These are phyloP conservation scores for Cynara cardunculus DNA, from an alignment of 129 eudicot species.

Conservation along the genomic window DNA sequence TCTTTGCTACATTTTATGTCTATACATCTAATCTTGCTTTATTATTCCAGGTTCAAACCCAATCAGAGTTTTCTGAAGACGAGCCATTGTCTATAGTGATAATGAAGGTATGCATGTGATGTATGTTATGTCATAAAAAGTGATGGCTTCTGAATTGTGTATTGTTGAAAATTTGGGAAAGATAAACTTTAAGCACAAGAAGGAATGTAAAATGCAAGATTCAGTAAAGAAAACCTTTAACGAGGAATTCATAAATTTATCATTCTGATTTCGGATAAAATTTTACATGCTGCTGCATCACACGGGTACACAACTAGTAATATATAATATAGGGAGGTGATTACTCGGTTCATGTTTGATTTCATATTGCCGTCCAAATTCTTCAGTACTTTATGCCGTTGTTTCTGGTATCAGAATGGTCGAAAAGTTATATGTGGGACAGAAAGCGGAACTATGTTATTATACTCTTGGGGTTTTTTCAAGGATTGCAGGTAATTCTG, in stretches of 20 bases:
- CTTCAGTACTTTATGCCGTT: not conserved
- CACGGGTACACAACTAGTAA: too few species aligned
- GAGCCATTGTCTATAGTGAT: conserved; percentile 86
- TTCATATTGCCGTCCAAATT: not conserved
- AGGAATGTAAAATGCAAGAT: not conserved
- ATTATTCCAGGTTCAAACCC: conserved; percentile 71
- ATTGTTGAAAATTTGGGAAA: not conserved
- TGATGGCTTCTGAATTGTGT: not conserved
- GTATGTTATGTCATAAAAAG: not conserved
- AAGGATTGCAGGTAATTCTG: conserved; percentile 92
- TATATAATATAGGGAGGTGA: not conserved
- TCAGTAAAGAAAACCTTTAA: not conserved
- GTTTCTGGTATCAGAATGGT: conserved; percentile 59
- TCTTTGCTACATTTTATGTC: not conserved
- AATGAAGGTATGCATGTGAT: conserved; percentile 67
- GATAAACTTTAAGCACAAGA: not conserved
- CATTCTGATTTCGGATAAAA: not conserved
- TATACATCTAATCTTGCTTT: conserved; percentile 9
- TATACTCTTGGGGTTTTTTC: conserved; percentile 99
- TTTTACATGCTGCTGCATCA: too few species aligned
- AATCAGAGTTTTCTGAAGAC: conserved; percentile 94
- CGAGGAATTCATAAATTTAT: not conserved
- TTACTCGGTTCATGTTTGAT: not conserved
- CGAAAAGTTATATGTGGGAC: conserved; percentile 94
- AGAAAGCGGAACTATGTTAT: conserved; percentile 68